Base-by-base conservation (phyloP, 2,329 filamentous ascomycete genomes). In the Sclerotinia minor region DNA sequence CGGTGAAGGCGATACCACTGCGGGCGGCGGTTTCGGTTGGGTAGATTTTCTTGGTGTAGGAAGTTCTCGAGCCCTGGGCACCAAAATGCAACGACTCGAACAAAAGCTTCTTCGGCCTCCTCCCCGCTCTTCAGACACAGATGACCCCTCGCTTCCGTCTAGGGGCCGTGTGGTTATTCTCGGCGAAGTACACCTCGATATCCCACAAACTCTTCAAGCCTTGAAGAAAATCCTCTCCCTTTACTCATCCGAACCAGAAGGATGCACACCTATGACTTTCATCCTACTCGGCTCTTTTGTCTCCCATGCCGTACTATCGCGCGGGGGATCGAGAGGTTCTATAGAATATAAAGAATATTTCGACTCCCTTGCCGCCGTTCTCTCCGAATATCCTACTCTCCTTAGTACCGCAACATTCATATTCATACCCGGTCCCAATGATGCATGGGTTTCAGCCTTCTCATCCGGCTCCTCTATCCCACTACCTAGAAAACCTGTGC, bases 321-420 rank as follows among this genome's bases (percentile, higher is more conserved):
- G 86, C 38, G 89, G 91, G 65, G 89, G 87, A 49, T 89, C 85
- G 54, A 89, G 90, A 29, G 92, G 92, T 49, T 94, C 92, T 78
- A 94, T 98, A 73, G 93, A 96, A 79, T 98, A 97, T 81, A 98
- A 98, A 81, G 95, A 98, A 79, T 90, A 91, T 77, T 97, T 98
- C 78, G 93, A 99, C 79, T 87, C 89, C 11, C 85, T 99, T 17
- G 94, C 95, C 3, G 88, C 89, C 2, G 85, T 92, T 1, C 84
- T 99, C 7, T 84, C 91, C 9, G 93, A 98, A 72, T 98, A 92
- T 75, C 92, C 92, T 3, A 83, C 85, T 0, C 84, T 99, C 19
- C 84, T 98, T 54, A 89, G 90, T 67, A 85, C 86, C 35, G 89
- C 91, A 6, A 94, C 91, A 0, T 97, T 98, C 77, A 83, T 97